Conservation (phyloP, 768 basidiomycete genomes). For the Termitomyces sp. region DNA sequence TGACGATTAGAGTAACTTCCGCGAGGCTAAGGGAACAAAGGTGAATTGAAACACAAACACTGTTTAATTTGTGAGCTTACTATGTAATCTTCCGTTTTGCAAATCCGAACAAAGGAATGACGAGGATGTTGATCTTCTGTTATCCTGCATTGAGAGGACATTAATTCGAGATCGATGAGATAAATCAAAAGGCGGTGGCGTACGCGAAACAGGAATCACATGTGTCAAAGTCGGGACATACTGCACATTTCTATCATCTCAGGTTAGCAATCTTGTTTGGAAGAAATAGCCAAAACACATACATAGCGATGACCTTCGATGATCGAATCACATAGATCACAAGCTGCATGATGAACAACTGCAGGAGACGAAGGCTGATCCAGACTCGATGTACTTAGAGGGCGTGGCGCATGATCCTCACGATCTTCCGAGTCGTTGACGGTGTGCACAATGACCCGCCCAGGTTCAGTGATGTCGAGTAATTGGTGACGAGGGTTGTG, state of each 20-base stretch:
- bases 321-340: conserved; percentile 72
- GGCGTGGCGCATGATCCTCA: conserved; percentile 1
- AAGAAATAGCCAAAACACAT: conserved; percentile 22
- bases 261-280: background rate
- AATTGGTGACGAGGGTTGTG: conserved; percentile 71
- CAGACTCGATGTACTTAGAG: background rate
- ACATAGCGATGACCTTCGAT: conserved; percentile 76
- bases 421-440: conserved; percentile 43
- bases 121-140: conserved; percentile 69
- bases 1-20: conserved; percentile 12
- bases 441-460: conserved; percentile 62
- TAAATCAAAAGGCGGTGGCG: conserved; percentile 5
- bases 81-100: conserved; percentile 50
- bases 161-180: background rate
- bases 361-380: conserved; percentile 15
- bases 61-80: conserved; percentile 31
- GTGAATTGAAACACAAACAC: background rate
- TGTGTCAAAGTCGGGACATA: conserved; percentile 83
- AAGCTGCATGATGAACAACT: conserved; percentile 60
- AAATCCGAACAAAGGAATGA: conserved; percentile 70
- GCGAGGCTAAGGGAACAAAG: conserved; percentile 20
- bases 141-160: conserved; percentile 38
- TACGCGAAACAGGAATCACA: conserved; percentile 69
- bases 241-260: conserved; percentile 60
- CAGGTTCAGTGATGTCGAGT: conserved; percentile 63